These are phyloP conservation scores for Linnemannia zychae DNA, from an alignment of 192 early-diverging fungal genomes.

Conservation along the genomic window DNA sequence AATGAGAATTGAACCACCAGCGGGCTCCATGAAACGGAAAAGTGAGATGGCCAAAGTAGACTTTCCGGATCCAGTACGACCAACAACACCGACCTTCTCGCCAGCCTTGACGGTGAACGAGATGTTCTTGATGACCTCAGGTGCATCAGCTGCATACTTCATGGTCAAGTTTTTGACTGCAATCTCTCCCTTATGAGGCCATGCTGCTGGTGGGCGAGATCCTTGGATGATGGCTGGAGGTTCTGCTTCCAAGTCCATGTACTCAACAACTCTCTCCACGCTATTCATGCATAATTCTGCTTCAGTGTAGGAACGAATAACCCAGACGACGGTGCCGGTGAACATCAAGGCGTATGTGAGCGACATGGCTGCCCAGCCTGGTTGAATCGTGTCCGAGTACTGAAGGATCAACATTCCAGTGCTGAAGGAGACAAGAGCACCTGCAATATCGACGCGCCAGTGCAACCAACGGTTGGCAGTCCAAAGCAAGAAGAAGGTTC, in stretches of 20 bases:
- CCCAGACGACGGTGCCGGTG: conserved; percentile 82
- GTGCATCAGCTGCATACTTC: conserved; percentile 80
- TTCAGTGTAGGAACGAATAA: conserved; percentile 81
- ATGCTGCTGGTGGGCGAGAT: conserved; percentile 59
- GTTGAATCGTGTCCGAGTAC: conserved; percentile 68
- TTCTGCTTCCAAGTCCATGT: conserved; percentile 86
- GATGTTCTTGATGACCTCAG: conserved; percentile 76
- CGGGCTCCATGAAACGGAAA: conserved; percentile 71
- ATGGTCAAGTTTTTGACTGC: conserved; percentile 75
- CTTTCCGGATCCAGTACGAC: conserved; percentile 75
- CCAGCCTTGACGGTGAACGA: conserved; percentile 69
- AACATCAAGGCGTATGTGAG: conserved; percentile 90
- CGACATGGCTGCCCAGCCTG: conserved; percentile 90
- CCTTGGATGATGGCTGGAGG: conserved; percentile 66
- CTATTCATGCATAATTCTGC: conserved; percentile 91
- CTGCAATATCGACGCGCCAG: conserved; percentile 85
- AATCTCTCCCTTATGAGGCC: conserved; percentile 81
- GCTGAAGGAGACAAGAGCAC: conserved; percentile 78
- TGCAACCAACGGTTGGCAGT: conserved; percentile 90
- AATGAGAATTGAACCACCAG: conserved; percentile 59
- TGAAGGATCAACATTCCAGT: conserved; percentile 74
- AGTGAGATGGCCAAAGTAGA: conserved; percentile 69
- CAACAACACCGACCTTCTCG: conserved; percentile 76
- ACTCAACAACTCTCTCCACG: conserved; percentile 91
- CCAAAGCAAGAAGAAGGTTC: conserved; percentile 91